Conservation (phyloP, 2,329 filamentous ascomycete genomes). For the Neodidymelliopsis sp. region DNA sequence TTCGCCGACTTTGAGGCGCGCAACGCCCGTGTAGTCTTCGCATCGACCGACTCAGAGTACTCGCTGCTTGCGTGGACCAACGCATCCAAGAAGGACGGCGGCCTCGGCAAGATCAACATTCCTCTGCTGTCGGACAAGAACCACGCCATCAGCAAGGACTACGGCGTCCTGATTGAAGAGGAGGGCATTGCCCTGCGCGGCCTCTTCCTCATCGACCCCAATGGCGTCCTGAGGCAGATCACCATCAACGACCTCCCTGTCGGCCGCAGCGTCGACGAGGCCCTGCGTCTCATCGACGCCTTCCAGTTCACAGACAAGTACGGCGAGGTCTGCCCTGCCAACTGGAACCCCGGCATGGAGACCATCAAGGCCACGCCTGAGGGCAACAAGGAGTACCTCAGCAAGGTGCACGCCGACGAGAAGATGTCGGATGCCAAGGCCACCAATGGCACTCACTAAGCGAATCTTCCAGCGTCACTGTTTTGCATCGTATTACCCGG, state of each 20-base stretch:
- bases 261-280: slow-evolving; percentile 70
- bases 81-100: slow-evolving; percentile 66
- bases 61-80: slow-evolving; percentile 65
- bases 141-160: slow-evolving; percentile 66
- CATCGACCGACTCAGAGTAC: slow-evolving; percentile 69
- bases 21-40: slow-evolving; percentile 66
- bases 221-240: slow-evolving; percentile 67
- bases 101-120: slow-evolving; percentile 67
- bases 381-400: slow-evolving; percentile 50
- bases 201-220: slow-evolving; percentile 71
- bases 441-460: slow-evolving; percentile 38
- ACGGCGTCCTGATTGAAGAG: slow-evolving; percentile 70
- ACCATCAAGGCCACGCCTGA: slow-evolving; percentile 52
- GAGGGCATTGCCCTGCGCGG: slow-evolving; percentile 69
- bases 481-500: slow-evolving; percentile 13
- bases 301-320: slow-evolving; percentile 57
- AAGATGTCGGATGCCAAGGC: slow-evolving; percentile 43
- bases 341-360: slow-evolving; percentile 52
- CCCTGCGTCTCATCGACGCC: slow-evolving; percentile 63
- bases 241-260: slow-evolving; percentile 72
- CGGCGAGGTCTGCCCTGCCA: slow-evolving; percentile 53
- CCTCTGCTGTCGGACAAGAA: slow-evolving; percentile 70
- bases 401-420: slow-evolving; percentile 46
- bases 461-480: background rate
- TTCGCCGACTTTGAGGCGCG: slow-evolving; percentile 66